phyloP scores from a whole-genome alignment of 2,329 filamentous ascomycete genomes.

The Xylaria sp. region DNA sequence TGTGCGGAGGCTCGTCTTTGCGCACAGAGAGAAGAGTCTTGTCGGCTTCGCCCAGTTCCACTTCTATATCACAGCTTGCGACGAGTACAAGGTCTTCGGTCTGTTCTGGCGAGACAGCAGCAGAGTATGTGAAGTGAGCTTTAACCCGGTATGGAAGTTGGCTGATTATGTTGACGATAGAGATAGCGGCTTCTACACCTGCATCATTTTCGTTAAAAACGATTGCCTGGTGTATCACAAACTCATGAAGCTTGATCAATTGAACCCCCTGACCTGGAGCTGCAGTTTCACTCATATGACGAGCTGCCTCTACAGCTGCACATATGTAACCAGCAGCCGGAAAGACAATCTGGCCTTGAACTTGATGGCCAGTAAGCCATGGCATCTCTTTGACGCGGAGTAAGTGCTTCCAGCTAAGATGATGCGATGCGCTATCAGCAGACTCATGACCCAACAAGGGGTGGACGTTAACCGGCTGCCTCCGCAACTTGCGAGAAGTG shows the following conservation, averaged over 20 bases:
- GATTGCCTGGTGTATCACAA: slow-evolving; percentile 35
- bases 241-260: slow-evolving; percentile 33
- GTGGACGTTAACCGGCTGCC: background rate
- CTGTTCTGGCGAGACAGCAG: background rate
- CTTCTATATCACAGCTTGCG: background rate
- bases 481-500: slow-evolving; percentile 6
- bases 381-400: slow-evolving; percentile 21
- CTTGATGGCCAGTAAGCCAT: slow-evolving; percentile 34
- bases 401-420: slow-evolving; percentile 31
- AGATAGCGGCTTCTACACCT: slow-evolving; percentile 29
- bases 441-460: slow-evolving; percentile 28
- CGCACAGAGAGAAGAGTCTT: background rate
- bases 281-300: background rate
- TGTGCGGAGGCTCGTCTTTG: background rate
- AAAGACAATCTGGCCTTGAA: slow-evolving; percentile 36
- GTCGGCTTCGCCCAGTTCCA: background rate
- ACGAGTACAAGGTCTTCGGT: background rate
- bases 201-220: slow-evolving; percentile 25
- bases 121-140: slow-evolving; percentile 24
- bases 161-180: slow-evolving; percentile 8
- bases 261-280: background rate
- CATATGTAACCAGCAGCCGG: slow-evolving; percentile 37
- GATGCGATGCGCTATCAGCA: slow-evolving; percentile 15
- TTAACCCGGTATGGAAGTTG: background rate
- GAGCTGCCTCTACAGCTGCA: slow-evolving; percentile 33